Base-by-base conservation (phyloP, 2,329 filamentous ascomycete species). In the Xylaria arbuscula region DNA sequence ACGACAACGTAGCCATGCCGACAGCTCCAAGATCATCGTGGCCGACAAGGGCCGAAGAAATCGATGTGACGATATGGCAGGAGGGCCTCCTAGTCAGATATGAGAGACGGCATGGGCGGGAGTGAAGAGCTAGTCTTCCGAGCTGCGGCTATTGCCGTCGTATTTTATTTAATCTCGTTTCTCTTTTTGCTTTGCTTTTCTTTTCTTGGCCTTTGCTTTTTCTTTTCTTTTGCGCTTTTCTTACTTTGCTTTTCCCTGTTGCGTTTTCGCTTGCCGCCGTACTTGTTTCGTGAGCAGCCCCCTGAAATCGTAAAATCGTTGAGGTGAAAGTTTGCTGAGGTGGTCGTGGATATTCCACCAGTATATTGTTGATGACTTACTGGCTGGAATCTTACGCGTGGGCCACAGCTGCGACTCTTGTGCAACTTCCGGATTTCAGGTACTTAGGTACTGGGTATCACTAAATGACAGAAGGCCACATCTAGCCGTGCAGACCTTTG, bases 1-100 rank as follows among this genome's bases (percentile, higher is more conserved):
- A 72, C 51, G 74, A 72, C 63, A 72, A 72, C 47, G 82, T 83
- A 79, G 83, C 84, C 84, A 86, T 86, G 74, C 79, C 72, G 74
- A 64, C 19, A 68, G 68, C 62, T 61, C 64, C 64, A 57, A 22
- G 73, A 67, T 74, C 77, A 78, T 78, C 67, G 74, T 76, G 72
- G 66, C 73, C 57, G 53, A 64, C 53, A 40, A 34, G 22, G 45
- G 36, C 24, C 50, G 10, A 38, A 22, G 10, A 24, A 9, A 15
- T 36, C n/a, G 45, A 60, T 62, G 11, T 28, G 24, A 60, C 34
- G 22, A 19, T 42, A 32, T 59, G 57, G 8, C 50, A 9, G 51
- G 55, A 32, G 24, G 34, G 36, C 22, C 42, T 28, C 48, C 40
- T 32, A 42, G 6, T 45, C 48, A 53, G 48, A 19, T 6, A 40